Evolutionary conservation across 1,284 basidiomycete genomes (phyloP).

Genomic region (Puccinia triticina): DNA sequence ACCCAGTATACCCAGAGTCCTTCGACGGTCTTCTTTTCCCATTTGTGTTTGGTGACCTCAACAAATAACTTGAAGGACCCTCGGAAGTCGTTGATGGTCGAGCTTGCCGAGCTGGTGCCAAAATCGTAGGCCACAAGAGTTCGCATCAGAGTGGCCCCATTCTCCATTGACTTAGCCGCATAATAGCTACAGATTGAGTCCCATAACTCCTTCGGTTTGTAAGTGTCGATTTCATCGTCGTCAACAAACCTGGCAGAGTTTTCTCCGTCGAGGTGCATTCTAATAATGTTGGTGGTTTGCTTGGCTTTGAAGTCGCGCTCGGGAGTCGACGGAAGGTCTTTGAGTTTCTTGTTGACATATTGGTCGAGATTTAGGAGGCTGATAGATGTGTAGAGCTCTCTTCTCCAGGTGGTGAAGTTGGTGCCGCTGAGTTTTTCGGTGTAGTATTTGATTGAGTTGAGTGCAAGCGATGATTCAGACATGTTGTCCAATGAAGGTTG

Average conservation of each 20-base stretch:
- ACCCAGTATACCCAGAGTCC: background rate
- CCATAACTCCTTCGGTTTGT: background rate
- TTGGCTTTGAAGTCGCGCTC: background rate
- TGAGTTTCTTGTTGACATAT: background rate
- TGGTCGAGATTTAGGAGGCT: background rate
- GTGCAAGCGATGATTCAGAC: background rate
- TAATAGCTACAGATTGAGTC: background rate
- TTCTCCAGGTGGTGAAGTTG: background rate
- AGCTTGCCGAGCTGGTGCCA: too few relatives aligned
- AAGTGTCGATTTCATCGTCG: background rate
- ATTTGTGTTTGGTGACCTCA: background rate
- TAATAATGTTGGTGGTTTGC: background rate
- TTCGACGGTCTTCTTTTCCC: background rate
- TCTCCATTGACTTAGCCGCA: background rate
- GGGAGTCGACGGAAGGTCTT: background rate
- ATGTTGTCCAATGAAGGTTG: background rate
- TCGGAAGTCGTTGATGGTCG: background rate
- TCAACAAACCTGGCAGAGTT: background rate
- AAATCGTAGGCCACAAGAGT: background rate
- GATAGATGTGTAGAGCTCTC: background rate
- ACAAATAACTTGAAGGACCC: background rate
- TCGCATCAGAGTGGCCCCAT: background rate
- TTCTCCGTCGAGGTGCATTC: background rate
- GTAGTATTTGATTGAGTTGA: background rate
- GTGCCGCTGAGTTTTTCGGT: slow-evolving; percentile 3